Base-by-base conservation (phyloP, 345 rosid genomes). In the Salix caprea region DNA sequence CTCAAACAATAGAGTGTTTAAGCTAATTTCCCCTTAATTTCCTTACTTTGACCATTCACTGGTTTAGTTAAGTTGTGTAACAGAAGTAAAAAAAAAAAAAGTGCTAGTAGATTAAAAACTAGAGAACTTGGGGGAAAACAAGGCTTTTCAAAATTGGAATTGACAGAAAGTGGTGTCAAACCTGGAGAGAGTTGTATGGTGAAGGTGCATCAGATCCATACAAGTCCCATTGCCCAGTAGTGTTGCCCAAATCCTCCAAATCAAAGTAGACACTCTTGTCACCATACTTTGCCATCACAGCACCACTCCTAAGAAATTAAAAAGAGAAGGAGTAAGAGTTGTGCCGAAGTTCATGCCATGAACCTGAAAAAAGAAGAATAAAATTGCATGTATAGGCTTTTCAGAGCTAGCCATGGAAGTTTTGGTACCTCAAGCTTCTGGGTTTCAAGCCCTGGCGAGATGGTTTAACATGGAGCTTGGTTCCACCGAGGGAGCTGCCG, bases 121-220 rank as follows among this genome's bases (percentile, higher is more conserved):
- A 11, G 18, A 46, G 50, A 14, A 2, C 16, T 0, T 4, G 50
- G 50, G 50, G 50, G 0, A 16, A 50, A 50, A 50, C 18, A 4
- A 50, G 56, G n/a, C 56, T 50, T 16, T 16, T 50, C 56, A 50
- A 0, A 19, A 50, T 16, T 18, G 56, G 21, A 50, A 50, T 50
- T 5, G 21, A 50, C 21, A 42, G 32, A 26, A 48, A 36, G 12
- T 39, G 18, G 65, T 4, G 4, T 42, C 39, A 65, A 73, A 93
- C 98, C 98, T 91, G 99, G 64, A 93, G 94, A 80, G 98, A 4
- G 90, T 96, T 96, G 83, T 91, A 91, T 2, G 98, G 97, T 56
- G 99, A 95, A 83, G 99, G 96, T 26, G 97, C 94, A 86, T 93
- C 99, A 24, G 99, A 96, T 37, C 98, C 98, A 73, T 93, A 93